These are phyloP conservation scores for barley (Hordeum vulgare) DNA, from an alignment of 176 grass and related monocot species.

Conservation along the genomic window MorexV3_pseudomolecules_assembly NC_058521.1:596272924-596273423, in stretches of 20 bases:
- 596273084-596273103: background rate
- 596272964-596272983: background rate
- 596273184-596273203: constrained; percentile 30
- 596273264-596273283: constrained; percentile 49
- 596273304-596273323: constrained; percentile 78
- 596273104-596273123: background rate
- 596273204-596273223: constrained; percentile 55
- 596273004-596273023: background rate
- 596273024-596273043: background rate
- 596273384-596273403: constrained; percentile 52
- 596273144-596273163: background rate
- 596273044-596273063: background rate
- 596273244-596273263: constrained; percentile 59
- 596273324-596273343: constrained; percentile 45
- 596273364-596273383: constrained; percentile 69
- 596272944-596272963: background rate
- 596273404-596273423: constrained; percentile 47
- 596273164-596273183: constrained; percentile 9
- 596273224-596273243: constrained; percentile 48
- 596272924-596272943: background rate
- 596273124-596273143: background rate
- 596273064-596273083: background rate
- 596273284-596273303: constrained; percentile 64
- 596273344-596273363: constrained; percentile 46
- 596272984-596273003: background rate